Base-by-base conservation (phyloP, 2,329 filamentous ascomycete species). In the Cladorrhinum sp. region DNA sequence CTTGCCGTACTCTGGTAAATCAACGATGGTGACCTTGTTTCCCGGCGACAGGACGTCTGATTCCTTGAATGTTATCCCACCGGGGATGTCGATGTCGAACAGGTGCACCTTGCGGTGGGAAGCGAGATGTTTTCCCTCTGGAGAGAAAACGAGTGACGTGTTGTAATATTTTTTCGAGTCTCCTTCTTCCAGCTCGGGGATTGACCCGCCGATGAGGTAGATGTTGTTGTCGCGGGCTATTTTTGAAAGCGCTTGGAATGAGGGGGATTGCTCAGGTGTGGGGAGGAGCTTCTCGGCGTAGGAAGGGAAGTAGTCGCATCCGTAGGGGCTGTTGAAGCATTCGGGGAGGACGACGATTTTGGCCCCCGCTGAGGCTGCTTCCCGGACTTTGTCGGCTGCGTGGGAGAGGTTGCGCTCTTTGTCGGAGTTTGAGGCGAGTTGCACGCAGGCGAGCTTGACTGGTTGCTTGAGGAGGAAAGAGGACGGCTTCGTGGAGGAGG, bases 301-400 rank as follows among this genome's bases (percentile, higher is more conserved):
- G 63, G 87, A 85, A 57, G 93, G 89, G 77, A 99, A 99, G 81
- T 88, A 93, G 71, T 92, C 75, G 66, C 87, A 92, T 67, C 95
- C 95, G 76, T 99, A 99, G 8, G 95, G 95, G 48, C 91, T 96
- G 80, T 99, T 99, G 86, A 99, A 99, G 82, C 95, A 99, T 79
- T 99, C 95, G 36, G 95, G 95, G 18, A 99, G 85, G 32, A 98
- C 92, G 66, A 98, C 88, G 62, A 99, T 86, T 60, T 90, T 86
- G 62, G 93, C 92, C 67, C 93, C 93, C 2, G 79, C 79, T 24
- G 79, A 75, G 23, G 92, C 88, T 4, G 95, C 93, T 74, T 92
- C 87, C 64, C 92, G 83, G 61, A 98, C 92, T 73, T 95, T 93
- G 49, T 82, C 81, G 60, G 90, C 88, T 12, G 95, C 93, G 73